A percentile compares a stretch with the other conserved stretches of the same genome.
These are phyloP conservation scores for Trichoderma endophyticum DNA, from an alignment of 2,329 filamentous ascomycete species.

Conservation along the genomic window DNA sequence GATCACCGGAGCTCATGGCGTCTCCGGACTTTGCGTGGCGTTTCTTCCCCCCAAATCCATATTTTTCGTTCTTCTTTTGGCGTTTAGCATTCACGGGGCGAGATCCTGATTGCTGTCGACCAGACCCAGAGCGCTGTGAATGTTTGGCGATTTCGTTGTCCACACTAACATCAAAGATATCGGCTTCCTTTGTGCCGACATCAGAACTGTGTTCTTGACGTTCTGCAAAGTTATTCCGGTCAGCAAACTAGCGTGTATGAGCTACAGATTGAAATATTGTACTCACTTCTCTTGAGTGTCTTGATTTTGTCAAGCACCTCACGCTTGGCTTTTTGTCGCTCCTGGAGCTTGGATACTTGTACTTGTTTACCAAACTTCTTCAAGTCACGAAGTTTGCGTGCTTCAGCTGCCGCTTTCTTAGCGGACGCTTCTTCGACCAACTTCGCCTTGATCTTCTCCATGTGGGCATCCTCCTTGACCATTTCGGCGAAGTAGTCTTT, in stretches of 20 bases:
- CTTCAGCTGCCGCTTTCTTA: slow-evolving; percentile 90
- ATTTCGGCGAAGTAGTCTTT: slow-evolving; percentile 98
- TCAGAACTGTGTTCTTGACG: slow-evolving; percentile 67
- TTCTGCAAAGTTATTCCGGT: slow-evolving; percentile 54
- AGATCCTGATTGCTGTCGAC: slow-evolving; percentile 31
- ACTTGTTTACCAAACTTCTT: slow-evolving; percentile 99
- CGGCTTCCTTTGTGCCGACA: slow-evolving; percentile 69
- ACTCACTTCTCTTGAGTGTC: slow-evolving; percentile 88
- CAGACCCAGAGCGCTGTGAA: slow-evolving; percentile 38
- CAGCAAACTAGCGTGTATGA: not conserved
- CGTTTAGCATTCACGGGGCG: slow-evolving; percentile 63
- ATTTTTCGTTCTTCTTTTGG: slow-evolving; percentile 92
- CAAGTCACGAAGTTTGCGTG: slow-evolving; percentile 84
- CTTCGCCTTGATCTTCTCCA: slow-evolving; percentile 94
- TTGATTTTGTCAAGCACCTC: slow-evolving; percentile 96
- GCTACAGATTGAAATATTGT: not conserved
- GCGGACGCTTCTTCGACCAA: slow-evolving; percentile 85
- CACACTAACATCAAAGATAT: slow-evolving; percentile 87
- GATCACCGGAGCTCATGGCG: slow-evolving; percentile 75
- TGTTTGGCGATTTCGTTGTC: slow-evolving; percentile 58
- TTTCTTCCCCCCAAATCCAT: slow-evolving; percentile 96
- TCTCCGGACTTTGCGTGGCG: slow-evolving; percentile 86
- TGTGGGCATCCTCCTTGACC: slow-evolving; percentile 97
- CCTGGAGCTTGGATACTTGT: slow-evolving; percentile 92
- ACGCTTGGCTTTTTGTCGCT: slow-evolving; percentile 86